These are phyloP conservation scores for Arthrobotrys pseudoclavata DNA, from an alignment of 2,329 filamentous ascomycete genomes.

Conservation along the genomic window DNA sequence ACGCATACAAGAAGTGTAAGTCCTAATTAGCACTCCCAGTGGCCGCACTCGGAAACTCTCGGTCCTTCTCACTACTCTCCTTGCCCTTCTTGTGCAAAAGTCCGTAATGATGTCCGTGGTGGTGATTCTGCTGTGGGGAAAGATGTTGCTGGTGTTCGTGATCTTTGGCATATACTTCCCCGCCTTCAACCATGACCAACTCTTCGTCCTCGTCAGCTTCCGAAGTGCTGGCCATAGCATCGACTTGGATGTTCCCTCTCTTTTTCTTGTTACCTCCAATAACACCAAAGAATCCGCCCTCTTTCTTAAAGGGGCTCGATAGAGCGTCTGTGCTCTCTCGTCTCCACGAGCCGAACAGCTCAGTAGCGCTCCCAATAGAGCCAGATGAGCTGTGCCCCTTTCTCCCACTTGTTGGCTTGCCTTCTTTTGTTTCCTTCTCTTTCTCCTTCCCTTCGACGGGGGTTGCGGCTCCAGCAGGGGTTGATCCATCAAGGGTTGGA, in stretches of 20 bases:
- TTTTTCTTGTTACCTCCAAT: constrained; percentile 60
- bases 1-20: constrained; percentile 40
- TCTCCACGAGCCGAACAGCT: constrained; percentile 52
- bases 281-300: constrained; percentile 52
- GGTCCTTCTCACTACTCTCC: constrained; percentile 22
- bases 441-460: constrained; percentile 29
- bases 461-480: neutral
- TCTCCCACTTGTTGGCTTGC: constrained; percentile 25
- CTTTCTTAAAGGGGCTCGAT: constrained; percentile 55
- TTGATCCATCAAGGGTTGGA: constrained; percentile 27
- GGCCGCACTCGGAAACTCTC: constrained; percentile 23
- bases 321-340: constrained; percentile 51
- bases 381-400: constrained; percentile 54
- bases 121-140: constrained; percentile 1
- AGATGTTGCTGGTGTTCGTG: constrained; percentile 15
- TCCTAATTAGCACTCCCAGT: constrained; percentile 51
- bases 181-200: constrained; percentile 26
- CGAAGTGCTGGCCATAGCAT: constrained; percentile 56
- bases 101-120: constrained; percentile 20
- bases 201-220: constrained; percentile 54
- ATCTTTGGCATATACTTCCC: constrained; percentile 12
- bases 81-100: constrained; percentile 16
- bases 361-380: constrained; percentile 45
- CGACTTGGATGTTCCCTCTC: constrained; percentile 50
- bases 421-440: constrained; percentile 36